These are phyloP conservation scores for Kwoniella botswanensis DNA, from an alignment of 768 basidiomycete species.

Conservation along the genomic window DNA sequence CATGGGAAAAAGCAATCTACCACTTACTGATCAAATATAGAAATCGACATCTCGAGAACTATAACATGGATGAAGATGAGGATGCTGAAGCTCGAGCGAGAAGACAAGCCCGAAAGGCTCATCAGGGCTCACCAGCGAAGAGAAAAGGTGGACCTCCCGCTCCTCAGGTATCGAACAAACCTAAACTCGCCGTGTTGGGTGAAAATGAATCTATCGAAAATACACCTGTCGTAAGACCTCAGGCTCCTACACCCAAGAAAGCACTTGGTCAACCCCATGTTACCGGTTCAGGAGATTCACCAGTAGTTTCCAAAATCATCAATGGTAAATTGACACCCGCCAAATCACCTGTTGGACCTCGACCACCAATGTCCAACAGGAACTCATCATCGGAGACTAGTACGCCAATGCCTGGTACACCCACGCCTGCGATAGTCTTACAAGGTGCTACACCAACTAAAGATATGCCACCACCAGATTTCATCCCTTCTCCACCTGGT, in stretches of 20 bases:
- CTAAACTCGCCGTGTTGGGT: constrained; percentile 36
- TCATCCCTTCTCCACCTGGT: constrained; percentile 23
- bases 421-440: constrained; percentile 49
- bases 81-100: constrained; percentile 59
- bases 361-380: constrained; percentile 51
- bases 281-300: constrained; percentile 15
- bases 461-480: constrained; percentile 42
- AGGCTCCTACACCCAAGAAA: constrained; percentile 59
- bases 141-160: constrained; percentile 42
- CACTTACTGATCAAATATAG: constrained; percentile 85
- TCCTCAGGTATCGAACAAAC: constrained; percentile 21
- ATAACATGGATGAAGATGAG: constrained; percentile 69
- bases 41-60: constrained; percentile 72
- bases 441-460: constrained; percentile 54
- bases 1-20: constrained; percentile 97
- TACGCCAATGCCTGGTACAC: constrained; percentile 23
- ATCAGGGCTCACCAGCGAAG: constrained; percentile 44
- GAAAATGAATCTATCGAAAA: constrained; percentile 50
- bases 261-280: constrained; percentile 50
- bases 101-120: constrained; percentile 33
- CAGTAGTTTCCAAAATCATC: background rate
- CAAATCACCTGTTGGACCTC: constrained; percentile 51
- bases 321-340: constrained; percentile 24
- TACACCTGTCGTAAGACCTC: constrained; percentile 45
- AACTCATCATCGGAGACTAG: constrained; percentile 12